These are phyloP conservation scores for Claviceps sp. DNA, from an alignment of 2,329 filamentous ascomycete species.

Conservation along the genomic window DNA sequence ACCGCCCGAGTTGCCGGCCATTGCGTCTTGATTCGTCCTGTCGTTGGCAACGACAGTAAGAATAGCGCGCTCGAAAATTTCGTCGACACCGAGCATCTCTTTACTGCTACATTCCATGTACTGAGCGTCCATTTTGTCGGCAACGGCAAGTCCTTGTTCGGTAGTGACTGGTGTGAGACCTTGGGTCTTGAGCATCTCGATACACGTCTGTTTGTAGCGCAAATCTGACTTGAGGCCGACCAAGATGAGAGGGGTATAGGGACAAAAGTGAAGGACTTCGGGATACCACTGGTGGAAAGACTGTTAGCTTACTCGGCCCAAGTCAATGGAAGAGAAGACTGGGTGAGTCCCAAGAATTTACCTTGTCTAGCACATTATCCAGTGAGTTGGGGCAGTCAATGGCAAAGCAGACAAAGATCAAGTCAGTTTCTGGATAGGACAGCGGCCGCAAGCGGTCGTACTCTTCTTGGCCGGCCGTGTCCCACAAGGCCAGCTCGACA, in stretches of 20 bases:
- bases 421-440: constrained; percentile 94
- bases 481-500: constrained; percentile 94
- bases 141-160: constrained; percentile 78
- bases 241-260: constrained; percentile 88
- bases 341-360: constrained; percentile 24
- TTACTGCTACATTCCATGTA: constrained; percentile 99
- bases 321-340: background rate
- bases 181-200: constrained; percentile 97
- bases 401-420: constrained; percentile 97
- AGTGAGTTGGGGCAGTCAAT: constrained; percentile 97
- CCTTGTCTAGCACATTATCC: constrained; percentile 98
- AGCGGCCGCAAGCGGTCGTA: constrained; percentile 92
- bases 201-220: constrained; percentile 87
- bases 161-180: constrained; percentile 88
- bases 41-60: constrained; percentile 79
- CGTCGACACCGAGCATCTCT: constrained; percentile 90
- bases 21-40: constrained; percentile 45
- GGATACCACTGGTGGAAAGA: constrained; percentile 70
- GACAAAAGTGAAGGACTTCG: constrained; percentile 97
- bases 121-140: constrained; percentile 81
- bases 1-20: constrained; percentile 24
- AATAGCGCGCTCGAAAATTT: constrained; percentile 89
- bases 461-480: constrained; percentile 96
- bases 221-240: constrained; percentile 96
- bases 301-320: background rate